A percentile compares a stretch with the other conserved stretches of the same genome.
phyloP scores from a whole-genome alignment of 179 eudicot species.

The Spinacia oleracea region DNA sequence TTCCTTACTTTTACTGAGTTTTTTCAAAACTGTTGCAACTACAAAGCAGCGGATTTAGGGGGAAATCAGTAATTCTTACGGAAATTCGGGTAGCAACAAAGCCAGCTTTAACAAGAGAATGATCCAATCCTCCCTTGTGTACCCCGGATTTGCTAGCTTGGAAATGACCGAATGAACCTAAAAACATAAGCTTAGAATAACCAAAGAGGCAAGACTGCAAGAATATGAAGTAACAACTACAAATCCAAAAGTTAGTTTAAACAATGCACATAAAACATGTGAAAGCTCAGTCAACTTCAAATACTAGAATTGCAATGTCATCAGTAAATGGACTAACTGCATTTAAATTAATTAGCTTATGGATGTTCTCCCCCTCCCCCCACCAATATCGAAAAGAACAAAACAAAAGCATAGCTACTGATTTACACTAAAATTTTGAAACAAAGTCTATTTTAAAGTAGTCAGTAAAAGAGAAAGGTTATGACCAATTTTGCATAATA shows the following conservation, averaged over 20 bases:
- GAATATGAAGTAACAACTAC: background rate
- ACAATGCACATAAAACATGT: background rate
- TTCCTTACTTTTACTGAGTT: background rate
- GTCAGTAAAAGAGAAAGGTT: background rate
- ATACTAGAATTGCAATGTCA: background rate
- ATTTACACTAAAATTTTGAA: too few relatives aligned
- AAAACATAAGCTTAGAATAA: conserved; percentile 8
- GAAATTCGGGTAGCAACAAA: conserved; percentile 98
- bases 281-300: background rate
- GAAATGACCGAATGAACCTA: conserved; percentile 99
- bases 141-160: conserved; percentile 98
- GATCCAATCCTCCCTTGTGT: conserved; percentile 79
- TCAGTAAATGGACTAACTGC: background rate
- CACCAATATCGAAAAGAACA: background rate
- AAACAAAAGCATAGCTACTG: background rate
- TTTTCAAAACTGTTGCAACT: conserved; percentile 11
- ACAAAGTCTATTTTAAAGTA: background rate
- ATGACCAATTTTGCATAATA: background rate
- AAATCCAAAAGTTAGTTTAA: background rate
- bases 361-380: background rate
- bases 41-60: background rate
- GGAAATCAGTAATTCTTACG: conserved; percentile 41
- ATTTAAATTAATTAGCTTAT: too few relatives aligned
- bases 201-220: background rate
- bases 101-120: conserved; percentile 87